Conservation (phyloP, 805 yeast species). For the Clavispora vitiphila region DNA sequence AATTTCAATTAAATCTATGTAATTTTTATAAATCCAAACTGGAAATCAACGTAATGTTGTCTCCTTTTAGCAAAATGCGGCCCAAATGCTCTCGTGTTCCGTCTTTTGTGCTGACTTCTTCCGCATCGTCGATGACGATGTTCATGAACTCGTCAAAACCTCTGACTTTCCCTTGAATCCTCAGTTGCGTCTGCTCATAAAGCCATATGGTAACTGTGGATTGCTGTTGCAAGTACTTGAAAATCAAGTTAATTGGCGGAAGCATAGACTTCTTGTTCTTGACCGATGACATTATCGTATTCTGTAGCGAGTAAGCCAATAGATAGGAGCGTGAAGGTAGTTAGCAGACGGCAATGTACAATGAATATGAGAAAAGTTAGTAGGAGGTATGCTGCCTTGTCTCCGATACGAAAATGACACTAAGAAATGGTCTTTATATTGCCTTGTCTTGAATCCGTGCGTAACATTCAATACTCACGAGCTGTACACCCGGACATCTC, state of each 20-base stretch:
- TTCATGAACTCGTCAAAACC: constrained; percentile 99
- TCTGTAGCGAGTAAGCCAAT: too few species aligned
- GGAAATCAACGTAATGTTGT: constrained; percentile 76
- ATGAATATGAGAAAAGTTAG: too few species aligned
- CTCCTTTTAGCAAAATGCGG: constrained; percentile 82
- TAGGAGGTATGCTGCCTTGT: too few species aligned
- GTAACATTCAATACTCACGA: neutral
- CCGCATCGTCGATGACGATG: constrained; percentile 53
- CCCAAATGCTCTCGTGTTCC: constrained; percentile 58
- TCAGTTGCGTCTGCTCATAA: constrained; percentile 71
- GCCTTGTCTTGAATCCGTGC: neutral
- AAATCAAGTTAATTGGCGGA: constrained; percentile 90
- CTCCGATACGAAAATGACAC: too few species aligned
- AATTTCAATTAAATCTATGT: neutral
- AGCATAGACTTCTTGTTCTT: constrained; percentile 42
- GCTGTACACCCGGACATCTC: neutral
- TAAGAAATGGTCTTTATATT: neutral
- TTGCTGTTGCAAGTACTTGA: constrained; percentile 81
- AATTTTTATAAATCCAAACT: constrained; percentile 26
- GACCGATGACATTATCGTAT: constrained; percentile 12
- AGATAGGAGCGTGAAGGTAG: too few species aligned
- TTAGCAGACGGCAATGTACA: too few species aligned
- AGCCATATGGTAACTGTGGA: constrained; percentile 81
- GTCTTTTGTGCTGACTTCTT: constrained; percentile 54
- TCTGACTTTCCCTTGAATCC: constrained; percentile 76